Percentiles rank a stretch among this genome's conserved stretches.
phyloP scores from a whole-genome alignment of 352 stramenopile species.

The Thalassiosira exigua region DNA sequence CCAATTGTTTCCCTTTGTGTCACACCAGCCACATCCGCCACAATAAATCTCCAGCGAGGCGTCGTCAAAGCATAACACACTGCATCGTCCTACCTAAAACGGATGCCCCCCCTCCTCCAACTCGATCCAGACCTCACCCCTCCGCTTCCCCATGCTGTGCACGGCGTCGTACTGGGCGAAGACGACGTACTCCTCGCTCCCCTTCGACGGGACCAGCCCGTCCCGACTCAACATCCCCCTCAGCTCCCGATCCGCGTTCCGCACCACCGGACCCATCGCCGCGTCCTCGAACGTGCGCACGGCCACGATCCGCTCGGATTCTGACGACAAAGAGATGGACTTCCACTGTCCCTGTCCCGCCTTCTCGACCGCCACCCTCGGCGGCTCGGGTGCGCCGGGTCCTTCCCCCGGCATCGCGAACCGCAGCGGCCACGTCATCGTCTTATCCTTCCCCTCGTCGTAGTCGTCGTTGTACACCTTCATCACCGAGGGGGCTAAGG shows the following conservation, averaged over 20 bases:
- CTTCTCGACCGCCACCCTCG: conserved; percentile 50
- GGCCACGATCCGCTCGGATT: conserved; percentile 67
- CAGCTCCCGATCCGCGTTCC: conserved; percentile 69
- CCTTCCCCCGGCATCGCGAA: conserved; percentile 60
- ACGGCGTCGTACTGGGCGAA: conserved; percentile 87
- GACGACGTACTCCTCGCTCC: conserved; percentile 56
- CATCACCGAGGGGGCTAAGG: conserved; percentile 79
- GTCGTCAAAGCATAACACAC: no score
- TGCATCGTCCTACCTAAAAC: conserved; percentile 50
- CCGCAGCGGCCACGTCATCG: conserved; percentile 82
- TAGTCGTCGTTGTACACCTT: conserved; percentile 66
- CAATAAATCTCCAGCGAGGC: no score
- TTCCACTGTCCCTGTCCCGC: conserved; percentile 51
- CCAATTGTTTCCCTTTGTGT: no score
- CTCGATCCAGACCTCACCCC: conserved; percentile 85
- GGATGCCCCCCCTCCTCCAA: conserved; percentile 67
- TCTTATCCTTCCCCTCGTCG: conserved; percentile 60
- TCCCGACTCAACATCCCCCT: conserved; percentile 68
- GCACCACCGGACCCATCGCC: conserved; percentile 77
- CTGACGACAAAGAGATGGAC: conserved; percentile 49
- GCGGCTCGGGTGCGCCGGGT: conserved; percentile 23
- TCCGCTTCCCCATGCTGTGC: conserved; percentile 79
- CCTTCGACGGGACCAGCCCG: conserved; percentile 48
- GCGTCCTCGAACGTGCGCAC: conserved; percentile 78
- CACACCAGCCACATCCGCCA: no score